A percentile compares a stretch with the other conserved stretches of the same genome.
Conservation (phyloP, 2,329 filamentous ascomycete species). For the Biscogniauxia sp. region DNA sequence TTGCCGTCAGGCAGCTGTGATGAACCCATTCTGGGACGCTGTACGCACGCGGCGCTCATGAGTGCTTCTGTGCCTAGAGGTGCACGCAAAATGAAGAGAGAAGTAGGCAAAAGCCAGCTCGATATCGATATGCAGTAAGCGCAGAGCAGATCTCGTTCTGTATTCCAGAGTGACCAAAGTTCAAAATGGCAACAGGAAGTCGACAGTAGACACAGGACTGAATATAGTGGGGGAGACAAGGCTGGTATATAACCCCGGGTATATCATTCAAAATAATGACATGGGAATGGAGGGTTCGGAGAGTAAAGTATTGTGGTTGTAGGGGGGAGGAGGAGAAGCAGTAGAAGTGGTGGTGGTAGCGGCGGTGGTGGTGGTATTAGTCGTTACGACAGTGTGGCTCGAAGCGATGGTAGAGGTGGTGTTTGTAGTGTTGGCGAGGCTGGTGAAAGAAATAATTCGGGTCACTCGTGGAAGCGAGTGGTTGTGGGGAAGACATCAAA, state of each 20-base stretch:
- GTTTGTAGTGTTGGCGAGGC: constrained; percentile 16
- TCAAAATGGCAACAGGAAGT: not conserved
- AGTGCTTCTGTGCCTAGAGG: constrained; percentile 34
- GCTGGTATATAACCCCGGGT: not conserved
- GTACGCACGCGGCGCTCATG: constrained; percentile 52
- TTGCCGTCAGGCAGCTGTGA: constrained; percentile 54
- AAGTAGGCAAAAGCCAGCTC: constrained; percentile 6
- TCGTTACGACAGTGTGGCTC: constrained; percentile 12
- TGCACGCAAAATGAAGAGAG: constrained; percentile 10
- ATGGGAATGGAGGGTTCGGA: constrained; percentile 13
- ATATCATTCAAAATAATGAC: constrained; percentile 6
- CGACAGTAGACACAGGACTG: not conserved
- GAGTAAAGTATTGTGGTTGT: constrained; percentile 6
- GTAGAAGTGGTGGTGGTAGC: not conserved
- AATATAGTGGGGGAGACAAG: not conserved
- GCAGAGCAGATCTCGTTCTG: not conserved
- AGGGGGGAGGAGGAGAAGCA: too few relatives aligned
- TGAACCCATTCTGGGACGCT: constrained; percentile 59
- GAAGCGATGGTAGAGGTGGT: constrained; percentile 3
- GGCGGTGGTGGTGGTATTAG: not conserved
- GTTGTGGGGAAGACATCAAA: constrained; percentile 20
- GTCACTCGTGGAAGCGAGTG: constrained; percentile 20
- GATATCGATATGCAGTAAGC: constrained; percentile 1
- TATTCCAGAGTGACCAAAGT: not conserved
- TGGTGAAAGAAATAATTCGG: constrained; percentile 15